Base-by-base conservation (phyloP, 106 monocot species). In the Apostasia shenzhenica region DNA sequence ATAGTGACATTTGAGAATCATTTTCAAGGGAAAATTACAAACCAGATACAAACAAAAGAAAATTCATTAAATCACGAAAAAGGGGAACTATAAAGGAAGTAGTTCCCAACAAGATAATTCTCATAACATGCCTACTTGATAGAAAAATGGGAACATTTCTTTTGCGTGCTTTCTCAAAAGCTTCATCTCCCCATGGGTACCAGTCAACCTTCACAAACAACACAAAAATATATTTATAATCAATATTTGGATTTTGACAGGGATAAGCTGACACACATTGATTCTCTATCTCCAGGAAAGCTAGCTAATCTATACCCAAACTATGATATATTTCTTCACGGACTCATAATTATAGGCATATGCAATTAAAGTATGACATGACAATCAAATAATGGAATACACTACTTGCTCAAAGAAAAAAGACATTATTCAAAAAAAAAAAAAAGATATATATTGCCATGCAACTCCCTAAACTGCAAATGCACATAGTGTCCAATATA, bases 111-210 rank as follows among this genome's bases (percentile, higher is more conserved):
- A 48, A 8, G 67, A 48, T 54, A 51, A 6, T 48, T 40, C 72
- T 13, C 53, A 62, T 41, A 39, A 49, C 37, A 37, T 41, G 71
- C 91, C 13, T 56, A 91, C 95, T 91, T 75, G 95, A 95, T 40
- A 95, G 68, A 76, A 95, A 95, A 48, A 95, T 95, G 60, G 95
- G 95, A 72, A 91, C 80, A 82, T 86, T 66, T 82, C 80, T 82
- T 77, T 77, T 63, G 9, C 86, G 95, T 70, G 95, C 91, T 51
- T 79, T 68, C 43, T 85, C 74, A 68, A 95, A 95, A 76, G 95
- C 95, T 77, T 95, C 95, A 41, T 91, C 86, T 45, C 95, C 95
- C 95, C 95, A 95, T 65, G 95, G 95, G 45, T 95, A 89, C 91
- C 95, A 95, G 57, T 95, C 86, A 67, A 95, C 95, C 95, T 95